A percentile compares a stretch with the other conserved stretches of the same genome.
Evolutionary conservation across 192 early-diverging fungal genomes (phyloP).

Genomic region (Mortierella antarctica): DNA sequence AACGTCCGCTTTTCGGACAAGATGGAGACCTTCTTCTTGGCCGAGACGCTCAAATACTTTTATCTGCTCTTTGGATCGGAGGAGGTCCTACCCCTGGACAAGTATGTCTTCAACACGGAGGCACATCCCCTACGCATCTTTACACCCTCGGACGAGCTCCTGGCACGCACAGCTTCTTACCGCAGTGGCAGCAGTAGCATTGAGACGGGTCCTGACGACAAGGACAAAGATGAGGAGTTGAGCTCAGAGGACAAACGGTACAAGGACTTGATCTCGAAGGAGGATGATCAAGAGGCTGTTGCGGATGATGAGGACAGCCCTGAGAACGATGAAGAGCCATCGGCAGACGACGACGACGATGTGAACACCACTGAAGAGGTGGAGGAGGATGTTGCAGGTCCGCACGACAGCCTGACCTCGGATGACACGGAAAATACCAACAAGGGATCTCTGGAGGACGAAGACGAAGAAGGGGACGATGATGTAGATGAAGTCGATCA

Average conservation of each 20-base stretch:
- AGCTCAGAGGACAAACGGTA: slow-evolving; percentile 10
- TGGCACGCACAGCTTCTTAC: slow-evolving; percentile 15
- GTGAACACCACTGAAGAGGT: not conserved
- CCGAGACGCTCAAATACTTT: slow-evolving; percentile 90
- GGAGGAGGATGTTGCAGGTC: slow-evolving; percentile 7
- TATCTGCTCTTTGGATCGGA: slow-evolving; percentile 80
- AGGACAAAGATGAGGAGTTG: slow-evolving; percentile 2
- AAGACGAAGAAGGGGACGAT: slow-evolving; percentile 29
- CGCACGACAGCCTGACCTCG: slow-evolving; percentile 8
- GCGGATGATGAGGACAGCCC: slow-evolving; percentile 10
- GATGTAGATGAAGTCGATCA: slow-evolving; percentile 8
- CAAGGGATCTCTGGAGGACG: not conserved
- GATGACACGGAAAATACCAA: not conserved
- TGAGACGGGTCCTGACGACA: not conserved
- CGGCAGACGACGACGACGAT: not conserved
- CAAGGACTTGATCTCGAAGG: slow-evolving; percentile 13
- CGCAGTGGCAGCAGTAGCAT: not conserved
- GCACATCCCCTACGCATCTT: slow-evolving; percentile 78
- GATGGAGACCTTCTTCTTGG: slow-evolving; percentile 82
- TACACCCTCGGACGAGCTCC: slow-evolving; percentile 11
- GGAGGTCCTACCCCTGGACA: slow-evolving; percentile 70
- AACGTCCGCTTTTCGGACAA: slow-evolving; percentile 39
- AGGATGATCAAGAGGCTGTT: slow-evolving; percentile 2
- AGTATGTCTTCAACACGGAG: slow-evolving; percentile 89
- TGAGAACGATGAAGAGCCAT: slow-evolving; percentile 19